phyloP scores from a whole-genome alignment of 2,329 filamentous ascomycete genomes.

The Thermoascus crustaceus region DNA sequence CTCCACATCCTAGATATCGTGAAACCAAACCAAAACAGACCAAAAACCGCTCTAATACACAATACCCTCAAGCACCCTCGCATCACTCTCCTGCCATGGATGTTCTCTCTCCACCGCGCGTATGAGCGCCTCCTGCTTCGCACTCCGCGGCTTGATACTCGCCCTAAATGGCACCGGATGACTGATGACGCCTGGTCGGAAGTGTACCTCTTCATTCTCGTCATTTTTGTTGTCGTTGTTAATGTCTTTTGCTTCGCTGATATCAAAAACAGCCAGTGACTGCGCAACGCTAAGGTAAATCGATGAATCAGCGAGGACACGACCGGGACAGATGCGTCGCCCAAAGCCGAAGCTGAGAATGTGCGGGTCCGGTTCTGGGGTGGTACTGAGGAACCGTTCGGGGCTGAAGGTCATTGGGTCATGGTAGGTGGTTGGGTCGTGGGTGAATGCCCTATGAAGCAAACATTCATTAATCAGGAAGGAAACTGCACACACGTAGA shows the following conservation, averaged over 20 bases:
- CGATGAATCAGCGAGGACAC: constrained; percentile 24
- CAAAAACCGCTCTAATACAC: too few relatives aligned
- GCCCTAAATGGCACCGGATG: constrained; percentile 22
- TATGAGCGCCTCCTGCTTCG: constrained; percentile 13
- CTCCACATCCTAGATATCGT: too few relatives aligned
- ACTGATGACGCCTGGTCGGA: constrained; percentile 15
- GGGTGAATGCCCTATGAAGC: constrained; percentile 26
- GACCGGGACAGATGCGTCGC: constrained; percentile 26
- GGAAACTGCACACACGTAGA: too few relatives aligned
- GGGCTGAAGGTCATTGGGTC: constrained; percentile 28
- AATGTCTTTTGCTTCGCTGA: too few relatives aligned
- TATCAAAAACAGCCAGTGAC: constrained; percentile 36
- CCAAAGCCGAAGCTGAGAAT: constrained; percentile 24
- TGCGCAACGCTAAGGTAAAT: constrained; percentile 32
- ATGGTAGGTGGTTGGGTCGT: constrained; percentile 26
- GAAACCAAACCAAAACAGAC: too few relatives aligned
- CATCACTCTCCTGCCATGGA: not conserved
- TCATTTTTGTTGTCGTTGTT: too few relatives aligned
- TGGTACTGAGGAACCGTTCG: constrained; percentile 25
- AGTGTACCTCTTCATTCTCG: constrained; percentile 25
- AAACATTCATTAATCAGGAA: too few relatives aligned
- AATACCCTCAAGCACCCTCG: not conserved
- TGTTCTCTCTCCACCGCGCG: not conserved
- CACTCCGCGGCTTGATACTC: constrained; percentile 22
- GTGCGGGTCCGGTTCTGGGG: constrained; percentile 23